Evolutionary conservation across 768 basidiomycete species (phyloP).

Genomic region (Tylopilus intermedius): DNA sequence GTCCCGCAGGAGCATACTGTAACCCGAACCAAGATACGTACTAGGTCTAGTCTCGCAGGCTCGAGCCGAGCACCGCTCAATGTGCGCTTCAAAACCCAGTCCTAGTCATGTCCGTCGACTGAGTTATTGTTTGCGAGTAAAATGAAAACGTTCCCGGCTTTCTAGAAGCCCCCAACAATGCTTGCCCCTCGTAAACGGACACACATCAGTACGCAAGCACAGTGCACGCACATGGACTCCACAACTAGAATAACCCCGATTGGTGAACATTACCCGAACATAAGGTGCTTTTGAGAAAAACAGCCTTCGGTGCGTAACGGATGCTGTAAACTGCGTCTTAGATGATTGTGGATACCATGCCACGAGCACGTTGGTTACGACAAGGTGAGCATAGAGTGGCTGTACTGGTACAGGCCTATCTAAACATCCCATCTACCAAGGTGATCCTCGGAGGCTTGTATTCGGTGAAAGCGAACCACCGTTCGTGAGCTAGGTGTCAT

Average conservation of each 20-base stretch:
- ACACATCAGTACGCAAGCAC: background rate
- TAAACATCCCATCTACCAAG: conserved; percentile 23
- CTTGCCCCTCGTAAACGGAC: background rate
- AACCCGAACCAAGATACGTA: too few species aligned
- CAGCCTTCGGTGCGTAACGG: background rate
- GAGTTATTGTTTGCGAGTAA: background rate
- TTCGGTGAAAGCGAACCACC: conserved; percentile 26
- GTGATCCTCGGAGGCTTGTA: conserved; percentile 28
- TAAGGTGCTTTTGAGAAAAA: background rate
- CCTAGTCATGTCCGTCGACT: conserved; percentile 1
- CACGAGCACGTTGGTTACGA: conserved; percentile 10
- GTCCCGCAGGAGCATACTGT: background rate
- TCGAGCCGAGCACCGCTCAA: conserved; percentile 2
- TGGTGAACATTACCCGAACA: background rate
- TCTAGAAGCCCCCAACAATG: conserved; percentile 4
- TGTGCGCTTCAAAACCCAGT: background rate
- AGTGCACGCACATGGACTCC: background rate
- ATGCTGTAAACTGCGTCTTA: conserved; percentile 4
- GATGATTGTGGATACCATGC: conserved; percentile 4
- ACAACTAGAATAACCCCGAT: background rate
- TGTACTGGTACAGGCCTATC: background rate
- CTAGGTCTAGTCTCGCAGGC: too few species aligned
- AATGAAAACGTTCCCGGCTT: conserved; percentile 3
- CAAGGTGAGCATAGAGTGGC: conserved; percentile 1
- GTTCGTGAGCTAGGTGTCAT: conserved; percentile 24